Evolutionary conservation across 1,284 basidiomycete species (phyloP), one percentile per base, ranked within the genome.

Genomic region (Cutaneotrichosporon sp.): DNA sequence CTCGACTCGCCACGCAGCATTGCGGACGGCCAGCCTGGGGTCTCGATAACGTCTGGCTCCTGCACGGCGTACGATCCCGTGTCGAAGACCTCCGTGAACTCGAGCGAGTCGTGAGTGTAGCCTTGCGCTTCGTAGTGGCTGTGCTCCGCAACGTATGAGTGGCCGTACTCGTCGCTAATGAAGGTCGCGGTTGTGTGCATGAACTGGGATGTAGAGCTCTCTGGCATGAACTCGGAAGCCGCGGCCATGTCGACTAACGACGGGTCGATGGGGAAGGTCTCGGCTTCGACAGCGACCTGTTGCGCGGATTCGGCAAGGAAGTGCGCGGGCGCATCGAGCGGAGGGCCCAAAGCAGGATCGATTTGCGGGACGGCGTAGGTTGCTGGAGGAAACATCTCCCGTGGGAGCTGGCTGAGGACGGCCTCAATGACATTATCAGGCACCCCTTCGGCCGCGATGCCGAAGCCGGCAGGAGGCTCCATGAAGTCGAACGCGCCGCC

Each of bases 401-500:
- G 36, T 7, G 55, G 55, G 21, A 56, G 36, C 21, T 55, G 53
- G 32, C 26, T 32, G 13, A 55, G 32, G 18, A 55, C 34, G 4
- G 34, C n/a, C 53, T 55, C 34, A 34, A 55, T 32, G 7, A 55
- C 32, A n/a, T 22, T 36, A n/a, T 36, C n/a, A n/a, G 32, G 9
- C 4, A 55, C 32, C n/a, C 9, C 52, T 22, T 21, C 49, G 10
- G 22, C 8, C 6, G 49, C 38, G 14, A 30, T 11, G 6, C 11
- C 32, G 32, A 56, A 38, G 31, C 31, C 34, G 11, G n/a, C 34
- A 1, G 53, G 11, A 18, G 10, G 34, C 6, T 32, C n/a, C 53
- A 40, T 36, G 34, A 56, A 56, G 53, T 5, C 53, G 53, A 11
- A 56, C 21, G 32, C 22, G 53, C 18, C 36, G 21, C n/a, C 53